Evolutionary conservation across 2,329 filamentous ascomycete species (phyloP), one percentile per base, ranked within the genome.

Genomic region (Trichoderma simmonsii): DNA sequence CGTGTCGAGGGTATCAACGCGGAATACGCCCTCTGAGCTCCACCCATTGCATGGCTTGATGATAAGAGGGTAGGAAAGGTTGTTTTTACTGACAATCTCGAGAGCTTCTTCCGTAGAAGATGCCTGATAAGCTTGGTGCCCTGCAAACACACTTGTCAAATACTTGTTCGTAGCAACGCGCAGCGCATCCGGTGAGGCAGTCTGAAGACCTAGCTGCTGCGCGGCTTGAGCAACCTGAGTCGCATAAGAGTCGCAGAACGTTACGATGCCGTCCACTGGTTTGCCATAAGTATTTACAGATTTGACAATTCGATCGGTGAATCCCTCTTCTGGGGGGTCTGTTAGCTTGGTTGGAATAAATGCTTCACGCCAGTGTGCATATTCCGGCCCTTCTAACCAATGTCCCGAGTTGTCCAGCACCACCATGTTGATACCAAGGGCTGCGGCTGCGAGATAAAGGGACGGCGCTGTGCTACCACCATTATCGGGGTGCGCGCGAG

Each of bases 21-120:
- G 73, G 70, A 69, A 74, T 54, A 75, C 74, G n/a, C 71, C 74
- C 59, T 74, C 73, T 7, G 75, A 71, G 28, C 69, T 66, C 60
- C 69, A 71, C 7, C 69, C 69, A 26, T 66, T 26, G 32, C 69
- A 71, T 48, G 69, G 69, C 48, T 71, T 71, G 21, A 71, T 39
- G 32, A 71, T 66, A 14, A 71, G 60, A 9, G 69, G 69, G 54
- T 71, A 71, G 7, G 62, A 15, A 65, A 65, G 62, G 18, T 73
- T 15, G 15, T 73, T 43, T 30, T 73, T 61, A 6, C n/a, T 56
- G 7, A 62, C 61, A 59, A 71, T 51, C 43, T 51, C 43, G n/a
- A 51, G 43, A 6, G 43, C 43, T 21, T 51, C 43, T 0, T 51
- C 43, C 12, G 43, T n/a, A 51, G 4, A 6, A 51, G 43, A 21